phyloP scores from a whole-genome alignment of 163 green algal species.

The Scenedesmus sp. region DNA sequence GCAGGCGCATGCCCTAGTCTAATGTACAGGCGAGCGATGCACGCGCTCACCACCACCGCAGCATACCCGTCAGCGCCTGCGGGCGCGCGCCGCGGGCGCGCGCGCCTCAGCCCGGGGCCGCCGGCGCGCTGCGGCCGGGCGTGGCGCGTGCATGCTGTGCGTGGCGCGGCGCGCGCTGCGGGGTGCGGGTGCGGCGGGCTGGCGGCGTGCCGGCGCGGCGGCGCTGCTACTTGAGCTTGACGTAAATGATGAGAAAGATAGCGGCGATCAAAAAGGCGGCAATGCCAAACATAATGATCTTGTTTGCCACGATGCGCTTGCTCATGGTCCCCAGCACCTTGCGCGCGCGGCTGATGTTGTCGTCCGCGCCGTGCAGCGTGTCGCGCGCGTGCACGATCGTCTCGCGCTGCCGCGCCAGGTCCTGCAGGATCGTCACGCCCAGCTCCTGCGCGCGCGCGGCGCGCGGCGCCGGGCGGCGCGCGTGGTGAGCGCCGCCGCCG shows the following conservation, averaged over 20 bases:
- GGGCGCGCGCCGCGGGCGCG: no score
- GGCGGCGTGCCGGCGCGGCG: no score
- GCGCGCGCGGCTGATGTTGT: constrained; percentile 86
- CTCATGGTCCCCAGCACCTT: constrained; percentile 91
- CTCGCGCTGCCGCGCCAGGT: constrained; percentile 94
- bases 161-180: no score
- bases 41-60: no score
- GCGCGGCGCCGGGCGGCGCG: neutral
- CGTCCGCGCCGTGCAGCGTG: constrained; percentile 90
- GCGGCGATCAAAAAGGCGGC: constrained; percentile 70
- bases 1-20: no score
- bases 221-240: constrained; percentile 80
- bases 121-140: no score
- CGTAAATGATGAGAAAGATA: constrained; percentile 91
- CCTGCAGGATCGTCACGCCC: constrained; percentile 89
- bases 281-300: constrained; percentile 92
- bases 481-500: neutral
- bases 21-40: no score
- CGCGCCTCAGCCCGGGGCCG: no score
- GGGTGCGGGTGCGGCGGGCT: no score
- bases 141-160: no score
- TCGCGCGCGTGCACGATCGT: constrained; percentile 91
- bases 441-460: constrained; percentile 81
- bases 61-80: no score
- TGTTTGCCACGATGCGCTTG: constrained; percentile 90